Conservation (phyloP, 2,329 filamentous ascomycete genomes). For the Aspergillus hiratsukae region DNA sequence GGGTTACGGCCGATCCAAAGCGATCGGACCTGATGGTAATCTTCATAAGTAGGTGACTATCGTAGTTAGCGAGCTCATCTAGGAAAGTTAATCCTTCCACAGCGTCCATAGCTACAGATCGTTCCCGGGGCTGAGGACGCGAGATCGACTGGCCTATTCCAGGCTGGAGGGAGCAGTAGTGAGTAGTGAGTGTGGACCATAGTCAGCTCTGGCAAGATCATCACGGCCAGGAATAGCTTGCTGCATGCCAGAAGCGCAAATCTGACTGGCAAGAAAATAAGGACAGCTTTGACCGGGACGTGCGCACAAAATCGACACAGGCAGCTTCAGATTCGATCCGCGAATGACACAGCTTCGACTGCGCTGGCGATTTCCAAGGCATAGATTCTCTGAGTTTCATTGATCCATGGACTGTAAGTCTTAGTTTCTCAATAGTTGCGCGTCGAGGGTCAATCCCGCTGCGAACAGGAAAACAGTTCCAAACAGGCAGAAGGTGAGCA, state of each 20-base stretch:
- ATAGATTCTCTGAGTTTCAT: no score
- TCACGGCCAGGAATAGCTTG: not conserved
- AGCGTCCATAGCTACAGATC: not conserved
- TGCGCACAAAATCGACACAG: not conserved
- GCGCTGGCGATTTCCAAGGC: not conserved
- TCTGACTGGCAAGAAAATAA: not conserved
- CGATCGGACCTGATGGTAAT: not conserved
- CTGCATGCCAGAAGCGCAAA: not conserved
- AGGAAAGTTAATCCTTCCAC: not conserved
- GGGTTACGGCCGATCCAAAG: conserved; percentile 7
- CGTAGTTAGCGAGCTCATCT: not conserved
- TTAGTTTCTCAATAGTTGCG: not conserved
- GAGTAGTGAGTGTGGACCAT: not conserved
- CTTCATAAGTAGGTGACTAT: not conserved
- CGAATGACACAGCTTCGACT: not conserved
- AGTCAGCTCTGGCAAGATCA: not conserved
- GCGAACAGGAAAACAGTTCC: not conserved
- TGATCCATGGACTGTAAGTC: no score
- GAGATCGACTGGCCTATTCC: not conserved
- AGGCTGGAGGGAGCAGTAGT: not conserved
- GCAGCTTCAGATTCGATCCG: not conserved
- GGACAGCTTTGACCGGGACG: not conserved
- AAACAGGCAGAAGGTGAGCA: no score
- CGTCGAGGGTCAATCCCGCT: not conserved
- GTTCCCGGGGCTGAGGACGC: not conserved